phyloP scores from a whole-genome alignment of 495 filamentous ascomycete species.

The Apiosordaria backusii region DNA sequence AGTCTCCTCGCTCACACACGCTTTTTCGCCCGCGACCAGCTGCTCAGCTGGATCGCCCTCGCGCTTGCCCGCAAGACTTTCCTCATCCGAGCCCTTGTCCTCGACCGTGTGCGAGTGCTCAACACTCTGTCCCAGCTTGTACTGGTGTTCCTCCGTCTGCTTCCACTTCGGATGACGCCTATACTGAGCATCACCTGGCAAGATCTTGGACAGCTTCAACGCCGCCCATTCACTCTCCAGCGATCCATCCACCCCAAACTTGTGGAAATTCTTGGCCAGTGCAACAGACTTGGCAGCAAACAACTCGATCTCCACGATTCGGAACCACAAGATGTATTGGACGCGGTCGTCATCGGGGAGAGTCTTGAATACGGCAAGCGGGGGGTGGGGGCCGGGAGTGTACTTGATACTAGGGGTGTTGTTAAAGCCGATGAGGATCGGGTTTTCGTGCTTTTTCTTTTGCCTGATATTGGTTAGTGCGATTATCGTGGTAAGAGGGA shows the following conservation, averaged over 20 bases:
- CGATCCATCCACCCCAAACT: not conserved
- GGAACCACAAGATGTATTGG: conserved; percentile 11
- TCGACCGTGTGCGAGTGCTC: not conserved
- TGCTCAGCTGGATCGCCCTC: not conserved
- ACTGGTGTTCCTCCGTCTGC: not conserved
- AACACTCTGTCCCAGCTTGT: not conserved
- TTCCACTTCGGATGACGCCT: not conserved
- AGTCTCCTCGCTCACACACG: not conserved
- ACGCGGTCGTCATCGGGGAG: not conserved
- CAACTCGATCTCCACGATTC: conserved; percentile 10
- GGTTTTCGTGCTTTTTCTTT: not conserved
- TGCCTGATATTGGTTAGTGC: not conserved
- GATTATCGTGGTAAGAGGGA: not conserved
- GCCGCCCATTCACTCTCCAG: not conserved
- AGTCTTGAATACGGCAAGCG: not conserved
- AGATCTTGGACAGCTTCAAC: not conserved
- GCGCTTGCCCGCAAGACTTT: not conserved
- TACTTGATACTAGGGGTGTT: not conserved
- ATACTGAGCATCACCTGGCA: not conserved
- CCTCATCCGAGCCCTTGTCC: not conserved
- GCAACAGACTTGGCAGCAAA: conserved; percentile 8
- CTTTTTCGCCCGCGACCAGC: not conserved
- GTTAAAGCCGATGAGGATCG: not conserved
- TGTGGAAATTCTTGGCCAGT: not conserved
- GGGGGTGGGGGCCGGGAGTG: not conserved